A percentile compares a stretch with the other conserved stretches of the same genome.
Conservation (phyloP, 2,329 filamentous ascomycete genomes). For the Beauveria scarabaeidicola region DNA sequence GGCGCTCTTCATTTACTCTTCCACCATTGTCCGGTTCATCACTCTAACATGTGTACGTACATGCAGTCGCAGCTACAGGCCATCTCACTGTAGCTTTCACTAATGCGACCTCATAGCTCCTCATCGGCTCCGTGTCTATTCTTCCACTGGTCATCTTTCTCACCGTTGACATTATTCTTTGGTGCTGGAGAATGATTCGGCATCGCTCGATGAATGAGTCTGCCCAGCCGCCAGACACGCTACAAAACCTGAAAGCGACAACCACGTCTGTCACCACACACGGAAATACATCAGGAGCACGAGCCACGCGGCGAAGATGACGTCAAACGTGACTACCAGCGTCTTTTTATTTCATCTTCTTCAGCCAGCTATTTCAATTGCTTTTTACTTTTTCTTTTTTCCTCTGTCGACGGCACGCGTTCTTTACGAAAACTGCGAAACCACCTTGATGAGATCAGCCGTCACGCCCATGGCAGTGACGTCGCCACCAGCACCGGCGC, state of each 20-base stretch:
- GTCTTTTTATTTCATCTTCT: not conserved
- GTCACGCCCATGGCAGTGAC: conserved; percentile 98
- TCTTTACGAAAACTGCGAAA: conserved; percentile 55
- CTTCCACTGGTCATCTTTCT: conserved; percentile 40
- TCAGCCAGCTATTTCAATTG: not conserved
- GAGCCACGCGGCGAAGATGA: conserved; percentile 5
- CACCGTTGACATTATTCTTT: conserved; percentile 42
- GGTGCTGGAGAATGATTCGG: conserved; percentile 39
- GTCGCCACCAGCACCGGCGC: conserved; percentile 85
- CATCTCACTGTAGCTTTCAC: not conserved
- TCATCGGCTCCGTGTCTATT: conserved; percentile 37
- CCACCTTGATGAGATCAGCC: conserved; percentile 82
- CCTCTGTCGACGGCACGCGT: not conserved
- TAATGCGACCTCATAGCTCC: not conserved
- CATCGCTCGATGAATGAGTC: not conserved
- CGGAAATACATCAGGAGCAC: not conserved
- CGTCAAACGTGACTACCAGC: not conserved
- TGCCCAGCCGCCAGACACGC: not conserved
- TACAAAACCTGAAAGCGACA: not conserved
- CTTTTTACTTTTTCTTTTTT: not conserved
- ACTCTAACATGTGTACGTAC: conserved; percentile 2
- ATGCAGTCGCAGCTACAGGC: too few relatives aligned
- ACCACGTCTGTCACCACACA: not conserved
- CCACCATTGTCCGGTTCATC: not conserved
- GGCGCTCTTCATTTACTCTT: not conserved